phyloP scores from a whole-genome alignment of 306 rosid genomes.

The Rubus parviflorus region DNA sequence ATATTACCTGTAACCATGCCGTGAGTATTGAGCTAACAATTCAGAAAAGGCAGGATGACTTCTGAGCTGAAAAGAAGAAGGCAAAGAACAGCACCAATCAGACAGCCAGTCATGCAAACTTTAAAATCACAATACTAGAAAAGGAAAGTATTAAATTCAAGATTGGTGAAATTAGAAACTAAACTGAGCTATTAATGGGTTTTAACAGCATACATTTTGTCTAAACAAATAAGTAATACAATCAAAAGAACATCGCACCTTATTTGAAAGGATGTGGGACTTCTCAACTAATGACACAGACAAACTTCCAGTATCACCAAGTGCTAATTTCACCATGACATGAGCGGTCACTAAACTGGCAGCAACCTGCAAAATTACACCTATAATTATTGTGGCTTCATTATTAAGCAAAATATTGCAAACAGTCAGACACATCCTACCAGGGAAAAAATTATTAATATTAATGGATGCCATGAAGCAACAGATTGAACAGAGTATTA shows the following conservation, averaged over 20 bases:
- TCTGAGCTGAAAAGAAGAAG: slow-evolving; percentile 55
- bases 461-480: not conserved
- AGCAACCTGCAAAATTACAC: slow-evolving; percentile 65
- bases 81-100: not conserved
- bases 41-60: slow-evolving; percentile 79
- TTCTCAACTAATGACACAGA: slow-evolving; percentile 71
- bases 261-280: slow-evolving; percentile 48
- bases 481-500: not conserved
- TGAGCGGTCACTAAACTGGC: slow-evolving; percentile 67
- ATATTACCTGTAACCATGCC: slow-evolving; percentile 78
- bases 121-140: not conserved
- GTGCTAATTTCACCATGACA: slow-evolving; percentile 66
- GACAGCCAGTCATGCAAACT: not conserved
- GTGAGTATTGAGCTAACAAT: slow-evolving; percentile 68
- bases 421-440: slow-evolving; percentile 5
- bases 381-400: not conserved
- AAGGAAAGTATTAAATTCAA: not conserved
- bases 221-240: not conserved
- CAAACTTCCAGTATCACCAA: slow-evolving; percentile 66
- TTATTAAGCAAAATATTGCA: not conserved
- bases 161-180: too few relatives aligned
- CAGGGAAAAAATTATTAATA: not conserved
- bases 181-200: not conserved
- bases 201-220: not conserved
- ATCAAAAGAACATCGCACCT: slow-evolving; percentile 46